Evolutionary conservation across 768 basidiomycete species (phyloP).

Genomic region (Galerina marginata): DNA sequence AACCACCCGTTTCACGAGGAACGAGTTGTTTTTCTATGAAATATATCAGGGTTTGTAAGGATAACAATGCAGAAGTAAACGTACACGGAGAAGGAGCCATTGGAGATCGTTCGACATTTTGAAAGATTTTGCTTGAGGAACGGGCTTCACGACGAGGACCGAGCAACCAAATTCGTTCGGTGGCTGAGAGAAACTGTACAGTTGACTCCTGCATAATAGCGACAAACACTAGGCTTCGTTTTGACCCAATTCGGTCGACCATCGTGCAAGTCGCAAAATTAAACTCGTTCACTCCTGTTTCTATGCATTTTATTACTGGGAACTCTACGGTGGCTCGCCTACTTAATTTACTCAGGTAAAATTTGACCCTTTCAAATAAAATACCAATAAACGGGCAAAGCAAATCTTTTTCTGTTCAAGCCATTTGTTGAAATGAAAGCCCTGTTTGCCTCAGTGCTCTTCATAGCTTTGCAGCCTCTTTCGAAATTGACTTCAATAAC

Average conservation of each 20-base stretch:
- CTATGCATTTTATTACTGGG: neutral
- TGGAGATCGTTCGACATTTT: constrained; percentile 90
- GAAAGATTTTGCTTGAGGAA: constrained; percentile 31
- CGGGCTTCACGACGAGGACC: constrained; percentile 22
- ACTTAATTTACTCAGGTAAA: too few relatives aligned
- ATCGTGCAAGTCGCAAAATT: neutral
- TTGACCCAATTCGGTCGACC: neutral
- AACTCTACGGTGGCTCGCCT: too few relatives aligned
- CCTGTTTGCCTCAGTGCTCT: neutral
- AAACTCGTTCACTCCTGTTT: neutral
- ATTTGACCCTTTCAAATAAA: too few relatives aligned
- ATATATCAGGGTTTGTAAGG: constrained; percentile 1
- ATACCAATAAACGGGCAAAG: too few relatives aligned
- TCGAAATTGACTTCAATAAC: constrained; percentile 28
- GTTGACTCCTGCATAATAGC: constrained; percentile 34
- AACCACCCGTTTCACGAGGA: constrained; percentile 76
- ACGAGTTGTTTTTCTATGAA: constrained; percentile 79
- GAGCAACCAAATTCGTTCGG: constrained; percentile 25
- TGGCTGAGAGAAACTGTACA: constrained; percentile 49
- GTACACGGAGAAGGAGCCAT: constrained; percentile 90
- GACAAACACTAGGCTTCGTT: constrained; percentile 29
- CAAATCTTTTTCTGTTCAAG: too few relatives aligned
- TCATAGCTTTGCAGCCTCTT: constrained; percentile 24
- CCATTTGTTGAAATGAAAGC: too few relatives aligned
- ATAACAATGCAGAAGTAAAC: constrained; percentile 34